Conservation (phyloP, 2,329 filamentous ascomycete genomes). For the Cordyceps sp. region DNA sequence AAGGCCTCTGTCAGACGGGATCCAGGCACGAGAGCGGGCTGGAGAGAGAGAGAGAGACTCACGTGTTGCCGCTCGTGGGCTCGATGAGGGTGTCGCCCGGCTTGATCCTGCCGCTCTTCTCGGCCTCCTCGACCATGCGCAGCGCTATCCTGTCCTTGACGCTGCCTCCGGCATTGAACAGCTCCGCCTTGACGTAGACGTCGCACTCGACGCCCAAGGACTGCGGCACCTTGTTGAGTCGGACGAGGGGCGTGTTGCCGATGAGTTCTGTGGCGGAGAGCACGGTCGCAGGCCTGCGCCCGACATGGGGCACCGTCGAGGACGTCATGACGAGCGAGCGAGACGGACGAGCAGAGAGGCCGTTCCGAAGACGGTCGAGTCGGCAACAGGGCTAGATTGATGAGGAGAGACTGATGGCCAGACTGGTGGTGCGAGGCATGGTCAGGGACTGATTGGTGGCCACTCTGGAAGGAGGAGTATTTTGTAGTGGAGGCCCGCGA, state of each 20-base stretch:
- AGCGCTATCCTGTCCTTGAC: constrained; percentile 92
- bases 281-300: constrained; percentile 20
- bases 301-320: constrained; percentile 11
- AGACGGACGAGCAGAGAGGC: too few relatives aligned
- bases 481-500: too few relatives aligned
- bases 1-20: too few relatives aligned
- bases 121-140: constrained; percentile 94
- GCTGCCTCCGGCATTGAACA: constrained; percentile 86
- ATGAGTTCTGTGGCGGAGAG: constrained; percentile 71
- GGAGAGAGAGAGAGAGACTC: constrained; percentile 4
- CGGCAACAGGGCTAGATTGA: too few relatives aligned
- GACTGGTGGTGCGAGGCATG: too few relatives aligned
- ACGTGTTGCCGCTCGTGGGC: constrained; percentile 92
- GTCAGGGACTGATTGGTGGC: too few relatives aligned
- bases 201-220: constrained; percentile 78
- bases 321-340: constrained; percentile 8
- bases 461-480: too few relatives aligned
- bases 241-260: constrained; percentile 88
- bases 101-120: constrained; percentile 82
- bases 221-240: constrained; percentile 82
- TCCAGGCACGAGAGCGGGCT: too few relatives aligned
- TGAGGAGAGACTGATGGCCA: too few relatives aligned
- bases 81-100: constrained; percentile 95
- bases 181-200: constrained; percentile 81
- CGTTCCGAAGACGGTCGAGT: too few relatives aligned